A percentile compares a stretch with the other conserved stretches of the same genome.
These are phyloP conservation scores for Ambispora gerdemannii DNA, from an alignment of 192 early-diverging fungal genomes.

Conservation along the genomic window DNA sequence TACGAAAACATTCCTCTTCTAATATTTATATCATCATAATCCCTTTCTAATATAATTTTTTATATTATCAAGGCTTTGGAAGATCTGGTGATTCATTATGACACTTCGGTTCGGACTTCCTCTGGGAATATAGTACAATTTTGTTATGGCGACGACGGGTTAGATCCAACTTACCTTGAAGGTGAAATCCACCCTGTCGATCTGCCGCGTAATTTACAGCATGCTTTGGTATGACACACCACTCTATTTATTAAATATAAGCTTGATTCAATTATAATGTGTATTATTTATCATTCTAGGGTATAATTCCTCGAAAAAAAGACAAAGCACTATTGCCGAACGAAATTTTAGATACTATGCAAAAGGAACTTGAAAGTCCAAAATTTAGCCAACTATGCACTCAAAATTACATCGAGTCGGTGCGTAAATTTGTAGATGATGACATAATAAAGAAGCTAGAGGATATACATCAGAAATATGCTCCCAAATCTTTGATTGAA, in stretches of 20 bases:
- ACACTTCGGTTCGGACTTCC: constrained; percentile 91
- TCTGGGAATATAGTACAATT: constrained; percentile 92
- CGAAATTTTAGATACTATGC: constrained; percentile 55
- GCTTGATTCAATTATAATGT: not conserved
- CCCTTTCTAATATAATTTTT: not conserved
- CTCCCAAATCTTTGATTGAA: constrained; percentile 1
- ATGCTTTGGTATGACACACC: constrained; percentile 38
- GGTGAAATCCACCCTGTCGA: constrained; percentile 86
- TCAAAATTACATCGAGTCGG: constrained; percentile 57
- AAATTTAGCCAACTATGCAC: constrained; percentile 39
- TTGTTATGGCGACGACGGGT: constrained; percentile 91
- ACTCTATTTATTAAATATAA: not conserved
- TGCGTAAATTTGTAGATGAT: constrained; percentile 57
- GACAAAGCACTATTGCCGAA: constrained; percentile 58
- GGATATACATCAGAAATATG: constrained; percentile 42
- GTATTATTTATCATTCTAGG: not conserved
- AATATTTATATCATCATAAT: not conserved
- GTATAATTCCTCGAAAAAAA: constrained; percentile 6
- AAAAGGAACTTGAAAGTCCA: constrained; percentile 46
- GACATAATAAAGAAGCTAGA: constrained; percentile 57
- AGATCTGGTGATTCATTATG: constrained; percentile 93
- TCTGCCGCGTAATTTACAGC: constrained; percentile 78
- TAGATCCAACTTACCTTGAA: constrained; percentile 94
- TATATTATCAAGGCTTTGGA: constrained; percentile 69
- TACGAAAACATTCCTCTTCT: constrained; percentile 11